These are phyloP conservation scores for Didymella keratinophila DNA, from an alignment of 2,329 filamentous ascomycete genomes.

Conservation along the genomic window DNA sequence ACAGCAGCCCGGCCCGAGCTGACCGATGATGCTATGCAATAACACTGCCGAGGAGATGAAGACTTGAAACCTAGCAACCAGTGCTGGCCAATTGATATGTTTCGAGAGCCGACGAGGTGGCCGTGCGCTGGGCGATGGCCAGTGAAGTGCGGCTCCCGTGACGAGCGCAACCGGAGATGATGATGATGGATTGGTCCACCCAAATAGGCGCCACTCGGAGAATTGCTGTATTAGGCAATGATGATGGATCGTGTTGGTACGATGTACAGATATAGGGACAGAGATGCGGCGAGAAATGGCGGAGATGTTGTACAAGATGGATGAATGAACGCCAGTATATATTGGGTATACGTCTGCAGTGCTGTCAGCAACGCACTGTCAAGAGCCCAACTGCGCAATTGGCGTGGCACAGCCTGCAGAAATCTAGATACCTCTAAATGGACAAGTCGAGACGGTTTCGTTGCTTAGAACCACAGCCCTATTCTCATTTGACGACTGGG, in stretches of 20 bases:
- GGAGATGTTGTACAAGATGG: constrained; percentile 37
- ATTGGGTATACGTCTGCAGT: constrained; percentile 32
- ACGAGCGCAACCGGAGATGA: constrained; percentile 34
- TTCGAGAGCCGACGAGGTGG: constrained; percentile 28
- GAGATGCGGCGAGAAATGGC: constrained; percentile 7
- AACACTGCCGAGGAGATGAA: constrained; percentile 39
- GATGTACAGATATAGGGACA: constrained; percentile 23
- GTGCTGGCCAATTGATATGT: constrained; percentile 46
- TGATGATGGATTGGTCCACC: constrained; percentile 21
- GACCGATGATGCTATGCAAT: constrained; percentile 37
- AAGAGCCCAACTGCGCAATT: constrained; percentile 24
- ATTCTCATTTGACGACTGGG: constrained; percentile 46
- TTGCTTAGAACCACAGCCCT: constrained; percentile 33
- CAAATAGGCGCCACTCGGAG: constrained; percentile 37
- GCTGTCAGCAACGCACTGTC: constrained; percentile 35
- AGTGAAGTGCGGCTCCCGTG: constrained; percentile 48
- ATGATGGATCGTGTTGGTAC: constrained; percentile 34
- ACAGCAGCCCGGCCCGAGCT: constrained; percentile 46
- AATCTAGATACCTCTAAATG: constrained; percentile 42
- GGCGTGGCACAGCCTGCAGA: constrained; percentile 36
- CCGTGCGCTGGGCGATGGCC: constrained; percentile 36
- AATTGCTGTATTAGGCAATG: constrained; percentile 43
- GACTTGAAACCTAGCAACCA: constrained; percentile 33
- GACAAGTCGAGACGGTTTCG: constrained; percentile 42
- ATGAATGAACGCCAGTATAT: constrained; percentile 27